Evolutionary conservation across 1,284 basidiomycete species (phyloP).

Genomic region (Malassezia caprae): DNA sequence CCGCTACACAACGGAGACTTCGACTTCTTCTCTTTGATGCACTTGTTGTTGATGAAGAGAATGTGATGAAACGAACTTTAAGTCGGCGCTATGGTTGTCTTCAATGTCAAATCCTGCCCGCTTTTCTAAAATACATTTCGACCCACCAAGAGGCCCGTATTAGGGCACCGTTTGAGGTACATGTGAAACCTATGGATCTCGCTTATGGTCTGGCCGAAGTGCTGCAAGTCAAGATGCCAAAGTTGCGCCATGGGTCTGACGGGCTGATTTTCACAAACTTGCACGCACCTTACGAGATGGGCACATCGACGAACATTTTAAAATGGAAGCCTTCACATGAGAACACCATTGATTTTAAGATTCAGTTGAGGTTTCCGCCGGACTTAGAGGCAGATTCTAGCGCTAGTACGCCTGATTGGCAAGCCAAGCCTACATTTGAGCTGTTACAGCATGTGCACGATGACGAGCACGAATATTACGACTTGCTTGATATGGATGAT

Average conservation of each 20-base stretch:
- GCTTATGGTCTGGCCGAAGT: constrained; percentile 81
- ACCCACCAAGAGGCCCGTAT: constrained; percentile 54
- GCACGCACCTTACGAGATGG: constrained; percentile 71
- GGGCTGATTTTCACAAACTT: constrained; percentile 94
- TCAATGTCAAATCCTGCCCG: constrained; percentile 69
- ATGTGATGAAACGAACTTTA: constrained; percentile 71
- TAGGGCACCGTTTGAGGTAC: constrained; percentile 70
- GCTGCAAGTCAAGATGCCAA: constrained; percentile 70
- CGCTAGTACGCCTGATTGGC: constrained; percentile 59
- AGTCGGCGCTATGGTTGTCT: constrained; percentile 81
- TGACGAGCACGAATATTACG: constrained; percentile 68
- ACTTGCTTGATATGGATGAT: constrained; percentile 73
- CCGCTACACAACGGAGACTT: constrained; percentile 56
- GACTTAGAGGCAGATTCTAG: constrained; percentile 31
- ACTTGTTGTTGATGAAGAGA: constrained; percentile 72
- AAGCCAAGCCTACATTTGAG: constrained; percentile 74
- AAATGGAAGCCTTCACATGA: constrained; percentile 99
- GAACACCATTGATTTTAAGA: constrained; percentile 94
- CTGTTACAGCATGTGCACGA: constrained; percentile 60
- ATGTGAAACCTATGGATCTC: constrained; percentile 74
- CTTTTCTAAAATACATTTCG: constrained; percentile 66
- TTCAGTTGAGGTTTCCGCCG: constrained; percentile 81
- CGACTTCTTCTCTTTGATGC: constrained; percentile 87
- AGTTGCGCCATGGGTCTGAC: constrained; percentile 85
- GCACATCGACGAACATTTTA: constrained; percentile 74